Percentiles rank a stretch among this genome's conserved stretches.
These are phyloP conservation scores for Chenopodium suecicum DNA, from an alignment of 148 eudicot species.

Conservation along the genomic window DNA sequence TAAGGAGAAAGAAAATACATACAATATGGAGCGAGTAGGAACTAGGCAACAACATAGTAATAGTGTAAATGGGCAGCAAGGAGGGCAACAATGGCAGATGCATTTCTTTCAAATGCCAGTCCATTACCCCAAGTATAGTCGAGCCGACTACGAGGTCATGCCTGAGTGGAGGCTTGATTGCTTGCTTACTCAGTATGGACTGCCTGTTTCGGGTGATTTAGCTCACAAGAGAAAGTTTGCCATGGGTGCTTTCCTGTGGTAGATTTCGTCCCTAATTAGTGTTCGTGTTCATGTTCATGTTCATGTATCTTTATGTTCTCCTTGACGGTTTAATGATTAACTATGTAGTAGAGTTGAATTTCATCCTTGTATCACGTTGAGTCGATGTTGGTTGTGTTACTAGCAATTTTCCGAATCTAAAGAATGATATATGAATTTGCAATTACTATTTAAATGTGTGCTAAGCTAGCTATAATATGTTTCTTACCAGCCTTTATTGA, in stretches of 20 bases:
- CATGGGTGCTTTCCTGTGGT: slow-evolving; percentile 13
- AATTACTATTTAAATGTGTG: neutral
- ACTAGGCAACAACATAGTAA: neutral
- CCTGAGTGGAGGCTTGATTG: slow-evolving; percentile 36
- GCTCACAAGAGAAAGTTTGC: slow-evolving; percentile 11
- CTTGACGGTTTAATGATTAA: too few relatives aligned
- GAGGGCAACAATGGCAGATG: slow-evolving; percentile 9
- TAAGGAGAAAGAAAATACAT: neutral
- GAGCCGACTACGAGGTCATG: slow-evolving; percentile 34
- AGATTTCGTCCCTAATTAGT: neutral
- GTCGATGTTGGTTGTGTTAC: neutral
- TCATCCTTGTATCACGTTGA: too few relatives aligned
- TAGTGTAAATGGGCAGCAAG: slow-evolving; percentile 11
- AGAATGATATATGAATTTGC: neutral
- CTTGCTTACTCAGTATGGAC: slow-evolving; percentile 31
- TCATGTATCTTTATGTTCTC: neutral
- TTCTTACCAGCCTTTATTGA: too few relatives aligned
- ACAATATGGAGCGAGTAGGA: slow-evolving; percentile 12
- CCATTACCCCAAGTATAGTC: slow-evolving; percentile 37
- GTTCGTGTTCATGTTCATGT: too few relatives aligned
- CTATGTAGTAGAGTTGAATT: too few relatives aligned
- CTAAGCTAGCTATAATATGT: neutral
- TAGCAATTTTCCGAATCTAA: neutral
- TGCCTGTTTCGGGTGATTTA: slow-evolving; percentile 10
- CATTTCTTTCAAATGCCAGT: slow-evolving; percentile 32